phyloP scores from a whole-genome alignment of 2,329 filamentous ascomycete species.

The Epicoccum sorghinum region DNA sequence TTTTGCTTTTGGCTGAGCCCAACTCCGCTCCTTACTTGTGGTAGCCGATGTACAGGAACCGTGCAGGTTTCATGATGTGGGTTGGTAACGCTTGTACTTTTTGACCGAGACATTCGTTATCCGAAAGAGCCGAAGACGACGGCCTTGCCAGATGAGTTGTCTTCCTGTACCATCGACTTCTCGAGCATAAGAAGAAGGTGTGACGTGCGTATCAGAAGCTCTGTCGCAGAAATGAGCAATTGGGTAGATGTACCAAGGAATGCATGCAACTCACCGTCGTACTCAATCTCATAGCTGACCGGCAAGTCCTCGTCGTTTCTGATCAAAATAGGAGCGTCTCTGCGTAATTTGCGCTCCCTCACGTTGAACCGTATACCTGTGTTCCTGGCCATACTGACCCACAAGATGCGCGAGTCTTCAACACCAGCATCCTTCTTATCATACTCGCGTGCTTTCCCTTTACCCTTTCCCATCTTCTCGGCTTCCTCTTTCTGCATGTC shows the following conservation, averaged over 20 bases:
- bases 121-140: slow-evolving; percentile 65
- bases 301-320: slow-evolving; percentile 67
- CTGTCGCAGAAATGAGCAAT: slow-evolving; percentile 15
- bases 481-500: slow-evolving; percentile 25
- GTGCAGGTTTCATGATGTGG: too few relatives aligned
- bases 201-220: slow-evolving; percentile 41
- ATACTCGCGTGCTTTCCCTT: slow-evolving; percentile 21
- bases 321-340: slow-evolving; percentile 61
- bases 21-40: too few relatives aligned
- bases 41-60: not conserved
- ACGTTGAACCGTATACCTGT: slow-evolving; percentile 75
- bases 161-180: slow-evolving; percentile 65
- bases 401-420: slow-evolving; percentile 59
- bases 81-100: not conserved
- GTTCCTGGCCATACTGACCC: slow-evolving; percentile 68
- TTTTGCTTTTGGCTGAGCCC: too few relatives aligned
- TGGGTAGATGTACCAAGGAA: not conserved
- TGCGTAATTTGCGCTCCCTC: slow-evolving; percentile 55
- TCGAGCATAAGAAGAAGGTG: slow-evolving; percentile 61
- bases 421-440: slow-evolving; percentile 14
- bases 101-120: slow-evolving; percentile 12
- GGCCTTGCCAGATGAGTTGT: slow-evolving; percentile 67
- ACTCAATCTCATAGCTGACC: slow-evolving; percentile 72
- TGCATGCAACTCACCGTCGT: slow-evolving; percentile 64
- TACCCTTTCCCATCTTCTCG: slow-evolving; percentile 32